Evolutionary conservation across 2,329 filamentous ascomycete genomes (phyloP), one percentile per base, ranked within the genome.

Genomic region (Pleomassaria siparia): DNA sequence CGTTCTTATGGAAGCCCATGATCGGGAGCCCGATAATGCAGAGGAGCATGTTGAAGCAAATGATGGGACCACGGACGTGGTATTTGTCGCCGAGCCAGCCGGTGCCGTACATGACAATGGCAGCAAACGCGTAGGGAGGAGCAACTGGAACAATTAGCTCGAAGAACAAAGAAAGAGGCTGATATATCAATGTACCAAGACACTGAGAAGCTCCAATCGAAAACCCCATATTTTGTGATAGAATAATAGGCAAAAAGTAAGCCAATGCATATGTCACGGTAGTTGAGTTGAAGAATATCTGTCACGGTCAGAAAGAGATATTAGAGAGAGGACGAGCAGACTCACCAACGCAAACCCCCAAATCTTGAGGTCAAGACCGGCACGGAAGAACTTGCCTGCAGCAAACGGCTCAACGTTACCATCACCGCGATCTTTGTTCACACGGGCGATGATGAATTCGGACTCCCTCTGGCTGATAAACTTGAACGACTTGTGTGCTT

Each of bases 201-300:
- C 86, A 89, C 69, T 90, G 87, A 0, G 86, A 76, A 40, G 75
- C 74, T 7, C 77, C 84, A 4, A 85, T 75, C 39, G 70, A 75
- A 74, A 89, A 91, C 12, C 81, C 80, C 75, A 91, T 81, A 15
- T 78, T 78, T 20, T 71, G 55, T 8, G 64, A 62, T 5, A 95
- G 81, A 58, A 94, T 88, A 60, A 91, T 82, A 6, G 89, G 88
- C 3, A 91, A 72, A 63, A 91, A 92, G 69, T 88, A 92, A 2
- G 87, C 86, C 8, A 94, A 80, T 0, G 88, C 83, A 65, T 94
- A 94, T 1, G 80, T 80, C 42, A 88, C 80, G 10, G 87, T 88
- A 0, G 88, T 90, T 2, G 82, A 81, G 67, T 82, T 82, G 72
- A 76, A 76, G 65, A 79, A 81, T 44, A 82, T 74, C 63, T 65